phyloP scores from a whole-genome alignment of 108 stramenopile species.

The Cyclostephanos invisitatus region DNA sequence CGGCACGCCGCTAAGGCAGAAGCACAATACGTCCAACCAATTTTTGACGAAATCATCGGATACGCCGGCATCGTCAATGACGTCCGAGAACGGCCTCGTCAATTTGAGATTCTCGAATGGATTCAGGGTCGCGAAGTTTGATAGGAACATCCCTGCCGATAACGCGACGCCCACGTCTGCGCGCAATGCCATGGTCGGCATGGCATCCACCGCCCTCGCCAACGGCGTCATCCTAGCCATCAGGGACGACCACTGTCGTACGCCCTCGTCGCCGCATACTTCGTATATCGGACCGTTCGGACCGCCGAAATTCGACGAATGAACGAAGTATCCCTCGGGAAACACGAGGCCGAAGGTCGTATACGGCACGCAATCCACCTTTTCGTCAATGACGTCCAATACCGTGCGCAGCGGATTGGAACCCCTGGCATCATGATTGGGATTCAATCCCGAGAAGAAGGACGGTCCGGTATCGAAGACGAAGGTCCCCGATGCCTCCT shows the following conservation, averaged over 20 bases:
- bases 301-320: conserved; percentile 56
- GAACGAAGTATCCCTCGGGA: conserved; percentile 72
- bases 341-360: conserved; percentile 66
- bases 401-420: conserved; percentile 69
- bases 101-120: conserved; percentile 76
- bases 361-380: conserved; percentile 62
- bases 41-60: conserved; percentile 73
- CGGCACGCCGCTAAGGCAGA: conserved; percentile 82
- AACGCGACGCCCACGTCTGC: conserved; percentile 55
- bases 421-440: conserved; percentile 54
- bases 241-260: conserved; percentile 50
- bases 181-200: conserved; percentile 73
- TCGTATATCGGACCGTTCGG: conserved; percentile 40
- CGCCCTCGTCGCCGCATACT: conserved; percentile 43
- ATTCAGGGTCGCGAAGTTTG: conserved; percentile 69
- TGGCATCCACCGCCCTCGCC: conserved; percentile 64
- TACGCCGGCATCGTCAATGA: conserved; percentile 59
- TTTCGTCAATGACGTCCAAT: conserved; percentile 65
- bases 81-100: conserved; percentile 61
- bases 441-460: conserved; percentile 82
- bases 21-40: conserved; percentile 88
- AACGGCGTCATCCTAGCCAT: conserved; percentile 71
- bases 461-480: conserved; percentile 90
- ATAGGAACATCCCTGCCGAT: conserved; percentile 63
- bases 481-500: conserved; percentile 53